These are phyloP conservation scores for Suillus sp. DNA, from an alignment of 768 basidiomycete genomes.

Conservation along the genomic window DNA sequence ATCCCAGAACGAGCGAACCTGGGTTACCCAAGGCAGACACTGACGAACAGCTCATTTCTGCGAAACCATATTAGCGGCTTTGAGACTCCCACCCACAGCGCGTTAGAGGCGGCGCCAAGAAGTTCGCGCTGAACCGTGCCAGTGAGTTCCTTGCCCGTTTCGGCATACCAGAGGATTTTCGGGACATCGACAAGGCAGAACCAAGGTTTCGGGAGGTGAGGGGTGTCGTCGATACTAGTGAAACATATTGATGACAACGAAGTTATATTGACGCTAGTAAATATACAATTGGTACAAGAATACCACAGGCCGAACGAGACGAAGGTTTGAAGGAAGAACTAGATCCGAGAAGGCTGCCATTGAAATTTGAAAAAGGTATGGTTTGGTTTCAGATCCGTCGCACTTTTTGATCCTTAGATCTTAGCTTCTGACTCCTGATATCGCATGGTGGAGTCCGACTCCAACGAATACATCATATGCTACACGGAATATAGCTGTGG, in stretches of 20 bases:
- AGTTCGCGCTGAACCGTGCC: conserved; percentile 62
- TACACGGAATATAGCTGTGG: conserved; percentile 13
- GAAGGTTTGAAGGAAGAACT: conserved; percentile 56
- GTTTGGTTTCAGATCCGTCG: conserved; percentile 5
- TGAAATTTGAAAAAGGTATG: conserved; percentile 53
- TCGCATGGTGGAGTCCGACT: conserved; percentile 40
- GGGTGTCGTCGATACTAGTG: neutral
- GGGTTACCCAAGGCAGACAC: conserved; percentile 64
- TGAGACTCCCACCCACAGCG: conserved; percentile 55
- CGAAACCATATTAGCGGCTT: conserved; percentile 53
- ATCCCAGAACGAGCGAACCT: conserved; percentile 65
- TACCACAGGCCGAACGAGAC: conserved; percentile 58
- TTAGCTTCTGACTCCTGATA: conserved; percentile 22
- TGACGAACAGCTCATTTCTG: conserved; percentile 61
- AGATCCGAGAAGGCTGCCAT: conserved; percentile 46
- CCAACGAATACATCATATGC: conserved; percentile 43
- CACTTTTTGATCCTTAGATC: conserved; percentile 3
- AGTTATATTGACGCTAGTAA: conserved; percentile 40
- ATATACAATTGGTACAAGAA: conserved; percentile 60
- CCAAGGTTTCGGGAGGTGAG: conserved; percentile 61
- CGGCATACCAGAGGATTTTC: conserved; percentile 56
- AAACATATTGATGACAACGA: conserved; percentile 56
- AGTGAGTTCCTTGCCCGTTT: conserved; percentile 59
- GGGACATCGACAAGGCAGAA: conserved; percentile 56
- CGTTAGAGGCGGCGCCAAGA: conserved; percentile 66